Evolutionary conservation across 331 rosid genomes (phyloP).

Genomic region (Pyrus hybrid): DNA sequence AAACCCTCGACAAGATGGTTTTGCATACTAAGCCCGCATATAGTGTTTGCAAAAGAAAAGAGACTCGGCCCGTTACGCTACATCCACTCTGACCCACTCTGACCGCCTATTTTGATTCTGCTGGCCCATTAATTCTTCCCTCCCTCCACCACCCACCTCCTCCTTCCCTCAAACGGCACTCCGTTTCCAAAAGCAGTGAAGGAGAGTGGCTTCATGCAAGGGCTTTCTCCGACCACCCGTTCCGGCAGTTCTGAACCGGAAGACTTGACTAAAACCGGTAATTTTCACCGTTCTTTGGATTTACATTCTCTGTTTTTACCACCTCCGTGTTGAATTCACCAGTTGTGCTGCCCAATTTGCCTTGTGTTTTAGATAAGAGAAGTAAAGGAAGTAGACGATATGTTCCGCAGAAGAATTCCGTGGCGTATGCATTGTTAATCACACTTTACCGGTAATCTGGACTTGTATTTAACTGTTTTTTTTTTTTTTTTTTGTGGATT

Average conservation of each 20-base stretch:
- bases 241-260: slow-evolving; percentile 50
- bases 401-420: slow-evolving; percentile 82
- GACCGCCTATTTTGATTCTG: too few relatives aligned
- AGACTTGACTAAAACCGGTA: slow-evolving; percentile 50
- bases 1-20: too few relatives aligned
- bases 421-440: slow-evolving; percentile 76
- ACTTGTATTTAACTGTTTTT: background rate
- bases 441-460: slow-evolving; percentile 64
- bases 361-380: slow-evolving; percentile 38
- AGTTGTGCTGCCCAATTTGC: background rate
- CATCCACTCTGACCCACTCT: too few relatives aligned
- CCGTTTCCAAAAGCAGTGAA: too few relatives aligned
- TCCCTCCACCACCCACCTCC: too few relatives aligned
- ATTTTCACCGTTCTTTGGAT: background rate
- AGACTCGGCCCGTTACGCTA: too few relatives aligned
- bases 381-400: slow-evolving; percentile 48
- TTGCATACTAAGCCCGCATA: too few relatives aligned
- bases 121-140: too few relatives aligned
- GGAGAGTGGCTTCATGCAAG: slow-evolving; percentile 42
- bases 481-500: background rate
- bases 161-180: too few relatives aligned
- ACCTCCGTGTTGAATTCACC: background rate
- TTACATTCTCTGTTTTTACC: background rate
- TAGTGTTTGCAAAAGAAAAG: too few relatives aligned
- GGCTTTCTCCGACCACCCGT: slow-evolving; percentile 40